Percentiles rank a stretch among this genome's conserved stretches.
Evolutionary conservation across 805 yeast species (phyloP).

Genomic region (Cyberlindnera americana): DNA sequence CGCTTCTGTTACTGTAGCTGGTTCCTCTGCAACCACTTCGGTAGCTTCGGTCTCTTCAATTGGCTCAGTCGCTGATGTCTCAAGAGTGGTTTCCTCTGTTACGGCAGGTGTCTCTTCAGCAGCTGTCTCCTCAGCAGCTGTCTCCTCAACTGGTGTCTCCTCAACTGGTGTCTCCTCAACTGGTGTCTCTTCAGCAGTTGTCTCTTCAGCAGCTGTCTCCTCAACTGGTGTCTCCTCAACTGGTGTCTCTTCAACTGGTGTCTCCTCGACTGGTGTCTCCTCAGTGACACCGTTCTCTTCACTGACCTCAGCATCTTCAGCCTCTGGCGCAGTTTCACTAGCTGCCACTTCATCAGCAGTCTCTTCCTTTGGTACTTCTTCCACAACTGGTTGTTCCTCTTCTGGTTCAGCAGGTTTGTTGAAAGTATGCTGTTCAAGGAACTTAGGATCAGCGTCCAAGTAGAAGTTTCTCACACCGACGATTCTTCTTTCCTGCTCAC

Average conservation of each 20-base stretch:
- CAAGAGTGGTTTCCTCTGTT: not conserved
- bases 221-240: slow-evolving; percentile 10
- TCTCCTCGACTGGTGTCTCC: not conserved
- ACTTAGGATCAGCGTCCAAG: slow-evolving; percentile 48
- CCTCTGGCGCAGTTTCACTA: too few species aligned
- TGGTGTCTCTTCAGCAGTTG: not conserved
- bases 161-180: slow-evolving; percentile 7
- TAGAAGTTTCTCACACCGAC: slow-evolving; percentile 91
- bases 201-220: slow-evolving; percentile 10
- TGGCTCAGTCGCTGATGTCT: slow-evolving; percentile 4
- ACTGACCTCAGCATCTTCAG: too few species aligned
- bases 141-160: slow-evolving; percentile 10
- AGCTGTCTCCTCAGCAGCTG: slow-evolving; percentile 1
- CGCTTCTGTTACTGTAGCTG: not conserved
- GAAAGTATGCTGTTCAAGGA: slow-evolving; percentile 45
- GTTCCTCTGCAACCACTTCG: not conserved
- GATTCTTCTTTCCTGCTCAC: slow-evolving; percentile 82
- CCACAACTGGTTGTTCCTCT: slow-evolving; percentile 4
- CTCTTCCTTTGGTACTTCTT: slow-evolving; percentile 8
- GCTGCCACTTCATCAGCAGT: too few species aligned
- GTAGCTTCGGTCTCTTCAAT: slow-evolving; percentile 5
- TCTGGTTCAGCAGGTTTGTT: slow-evolving; percentile 24
- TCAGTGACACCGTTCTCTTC: not conserved
- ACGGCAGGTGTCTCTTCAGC: not conserved
- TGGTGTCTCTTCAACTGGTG: not conserved